Evolutionary conservation across 257 asterid genomes (phyloP), one percentile per base, ranked within the genome.

Genomic region (Fraxinus cuspidata): DNA sequence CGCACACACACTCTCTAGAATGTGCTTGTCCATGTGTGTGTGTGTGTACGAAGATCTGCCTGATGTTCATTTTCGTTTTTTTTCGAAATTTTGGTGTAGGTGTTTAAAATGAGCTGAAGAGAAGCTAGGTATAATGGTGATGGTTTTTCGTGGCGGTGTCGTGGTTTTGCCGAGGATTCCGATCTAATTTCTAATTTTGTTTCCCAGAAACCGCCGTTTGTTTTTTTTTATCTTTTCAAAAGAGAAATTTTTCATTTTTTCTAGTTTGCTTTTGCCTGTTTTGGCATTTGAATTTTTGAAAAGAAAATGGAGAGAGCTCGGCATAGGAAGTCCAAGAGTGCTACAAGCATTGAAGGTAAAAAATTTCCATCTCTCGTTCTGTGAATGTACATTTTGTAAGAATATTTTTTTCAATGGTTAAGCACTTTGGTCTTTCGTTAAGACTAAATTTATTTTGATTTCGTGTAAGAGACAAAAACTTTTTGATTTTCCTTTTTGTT

Each of bases 301-400:
- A 49, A 75, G 77, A 78, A 84, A 81, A 92, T 92, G 99, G 96
- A 94, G 89, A 87, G 85, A 83, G 81, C 88, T 89, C 97, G 97
- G 18, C 97, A 87, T 83, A 78, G 91, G 87, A 95, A 89, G 86
- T 87, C 94, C 73, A 91, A 81, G 79, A 93, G 98, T 71, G 89
- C 92, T 77, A 78, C 96, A 31, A 88, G 87, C 60, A 37, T 87
- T 82, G 92, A 89, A 90, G 99, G 98, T 94, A 63, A 56, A 83
- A 60, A 58, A 9, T 32, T 25, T 37, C 56, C 13, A 74, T 76
- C 58, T 75, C 35, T 70, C 60, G 9, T 68, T 71, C 28, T 27
- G 76, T 38, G 23, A 64, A 7, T 34, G 6, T 34, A 60, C 2
- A 72, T 69, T 71, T 67, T 56, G 68, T 67, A 37, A 27, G 49